phyloP scores from a whole-genome alignment of 441 rosid genomes.

The Euphorbia corollata region DNA sequence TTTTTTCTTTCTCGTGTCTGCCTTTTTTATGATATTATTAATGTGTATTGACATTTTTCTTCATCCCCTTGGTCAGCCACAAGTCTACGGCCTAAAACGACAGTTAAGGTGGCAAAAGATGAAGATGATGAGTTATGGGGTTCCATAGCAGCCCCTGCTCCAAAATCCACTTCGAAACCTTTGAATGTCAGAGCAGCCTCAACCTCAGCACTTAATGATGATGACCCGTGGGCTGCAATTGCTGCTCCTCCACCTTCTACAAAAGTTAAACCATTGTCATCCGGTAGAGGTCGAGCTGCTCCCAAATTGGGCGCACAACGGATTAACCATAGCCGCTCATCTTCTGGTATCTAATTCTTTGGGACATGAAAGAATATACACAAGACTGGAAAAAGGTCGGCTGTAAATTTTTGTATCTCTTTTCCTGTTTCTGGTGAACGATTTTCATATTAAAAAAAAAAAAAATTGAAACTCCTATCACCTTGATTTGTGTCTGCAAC shows the following conservation, averaged over 20 bases:
- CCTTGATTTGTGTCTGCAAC: constrained; percentile 24
- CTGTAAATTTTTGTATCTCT: constrained; percentile 34
- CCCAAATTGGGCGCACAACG: constrained; percentile 82
- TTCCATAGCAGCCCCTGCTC: constrained; percentile 83
- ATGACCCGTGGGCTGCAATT: constrained; percentile 93
- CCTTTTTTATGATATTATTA: no score
- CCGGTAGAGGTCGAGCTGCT: constrained; percentile 70
- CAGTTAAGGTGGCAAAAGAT: constrained; percentile 37
- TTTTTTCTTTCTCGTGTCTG: no score
- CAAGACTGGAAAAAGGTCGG: neutral
- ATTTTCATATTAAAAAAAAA: constrained; percentile 15
- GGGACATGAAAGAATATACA: neutral
- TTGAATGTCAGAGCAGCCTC: constrained; percentile 52
- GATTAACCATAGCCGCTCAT: constrained; percentile 53
- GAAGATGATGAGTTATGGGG: constrained; percentile 97
- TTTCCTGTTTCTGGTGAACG: constrained; percentile 25
- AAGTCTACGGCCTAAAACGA: constrained; percentile 46
- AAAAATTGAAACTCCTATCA: constrained; percentile 12
- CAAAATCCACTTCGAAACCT: constrained; percentile 56
- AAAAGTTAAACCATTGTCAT: constrained; percentile 64
- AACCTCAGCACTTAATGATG: constrained; percentile 35
- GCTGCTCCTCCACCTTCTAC: constrained; percentile 95
- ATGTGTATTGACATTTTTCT: neutral
- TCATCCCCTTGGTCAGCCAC: constrained; percentile 33
- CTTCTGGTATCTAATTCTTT: constrained; percentile 47